These are phyloP conservation scores for Verticillium tricorpus DNA, from an alignment of 2,329 filamentous ascomycete genomes.

Conservation along the genomic window DNA sequence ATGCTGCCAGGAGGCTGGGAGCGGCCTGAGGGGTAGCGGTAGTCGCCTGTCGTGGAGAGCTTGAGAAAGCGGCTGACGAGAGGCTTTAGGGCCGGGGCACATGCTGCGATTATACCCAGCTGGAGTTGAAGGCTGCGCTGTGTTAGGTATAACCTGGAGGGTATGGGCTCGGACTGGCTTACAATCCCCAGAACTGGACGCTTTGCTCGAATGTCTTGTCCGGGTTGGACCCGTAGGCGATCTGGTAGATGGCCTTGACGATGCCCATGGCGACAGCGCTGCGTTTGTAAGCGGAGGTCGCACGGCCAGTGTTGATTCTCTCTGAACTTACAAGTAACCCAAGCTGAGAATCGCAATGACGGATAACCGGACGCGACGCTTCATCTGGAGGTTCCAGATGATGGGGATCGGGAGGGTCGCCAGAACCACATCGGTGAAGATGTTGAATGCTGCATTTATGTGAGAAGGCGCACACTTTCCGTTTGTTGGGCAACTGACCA, in stretches of 20 bases:
- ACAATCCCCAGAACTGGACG: not conserved
- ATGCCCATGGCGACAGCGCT: constrained; percentile 34
- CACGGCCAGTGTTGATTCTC: not conserved
- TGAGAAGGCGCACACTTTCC: not conserved
- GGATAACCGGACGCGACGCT: constrained; percentile 30
- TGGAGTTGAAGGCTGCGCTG: constrained; percentile 18
- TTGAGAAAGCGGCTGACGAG: constrained; percentile 14
- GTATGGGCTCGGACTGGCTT: not conserved
- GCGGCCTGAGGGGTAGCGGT: not conserved
- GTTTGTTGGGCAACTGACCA: not conserved
- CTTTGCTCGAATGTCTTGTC: not conserved
- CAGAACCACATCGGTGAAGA: constrained; percentile 38
- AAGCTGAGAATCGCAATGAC: constrained; percentile 35
- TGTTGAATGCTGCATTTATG: constrained; percentile 25
- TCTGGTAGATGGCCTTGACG: constrained; percentile 32
- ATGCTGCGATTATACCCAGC: constrained; percentile 21
- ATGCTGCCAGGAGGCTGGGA: not conserved
- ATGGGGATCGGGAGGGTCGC: constrained; percentile 36
- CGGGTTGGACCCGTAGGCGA: constrained; percentile 21
- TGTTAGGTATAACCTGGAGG: not conserved
- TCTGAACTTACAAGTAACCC: constrained; percentile 30
- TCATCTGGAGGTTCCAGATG: constrained; percentile 35
- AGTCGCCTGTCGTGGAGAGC: not conserved
- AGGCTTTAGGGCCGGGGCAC: constrained; percentile 19
- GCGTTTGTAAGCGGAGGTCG: not conserved